Conservation (phyloP, 306 rosid genomes). For the Pueraria montana region DNA sequence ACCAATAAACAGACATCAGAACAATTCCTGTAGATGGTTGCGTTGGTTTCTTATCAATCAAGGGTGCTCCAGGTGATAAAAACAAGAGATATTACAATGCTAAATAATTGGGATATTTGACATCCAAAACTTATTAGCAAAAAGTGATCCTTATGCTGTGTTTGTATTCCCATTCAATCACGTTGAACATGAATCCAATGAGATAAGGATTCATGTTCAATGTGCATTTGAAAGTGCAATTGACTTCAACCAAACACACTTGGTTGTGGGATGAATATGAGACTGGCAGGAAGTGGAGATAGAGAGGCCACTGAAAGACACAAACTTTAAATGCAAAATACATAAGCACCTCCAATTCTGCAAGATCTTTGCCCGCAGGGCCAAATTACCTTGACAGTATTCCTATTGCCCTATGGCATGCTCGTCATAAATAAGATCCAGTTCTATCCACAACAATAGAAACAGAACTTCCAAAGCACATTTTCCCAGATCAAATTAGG, state of each 20-base stretch:
- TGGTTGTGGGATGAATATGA: neutral
- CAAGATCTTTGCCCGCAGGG: neutral
- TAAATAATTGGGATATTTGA: too few relatives aligned
- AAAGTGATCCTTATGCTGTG: neutral
- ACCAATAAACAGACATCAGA: too few relatives aligned
- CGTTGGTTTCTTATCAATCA: too few relatives aligned
- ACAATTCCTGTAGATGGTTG: too few relatives aligned
- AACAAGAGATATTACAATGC: too few relatives aligned
- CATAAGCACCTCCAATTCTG: conserved; percentile 22
- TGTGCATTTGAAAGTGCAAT: neutral
- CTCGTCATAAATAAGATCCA: conserved; percentile 9
- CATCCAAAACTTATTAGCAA: neutral
- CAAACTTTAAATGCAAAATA: conserved; percentile 7
- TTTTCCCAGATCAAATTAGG: conserved; percentile 18
- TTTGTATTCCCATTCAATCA: neutral
- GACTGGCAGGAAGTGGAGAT: conserved; percentile 2
- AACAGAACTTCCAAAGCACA: conserved; percentile 20
- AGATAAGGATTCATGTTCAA: neutral
- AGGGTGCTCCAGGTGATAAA: too few relatives aligned
- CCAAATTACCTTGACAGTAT: conserved; percentile 12
- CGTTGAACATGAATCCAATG: neutral
- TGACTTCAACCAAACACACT: neutral
- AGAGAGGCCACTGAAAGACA: conserved; percentile 5
- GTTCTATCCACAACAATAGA: conserved; percentile 21
- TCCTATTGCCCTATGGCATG: conserved; percentile 8